phyloP scores from a whole-genome alignment of 208 protist genomes.

The Acanthamoeba culbertsoni region DNA sequence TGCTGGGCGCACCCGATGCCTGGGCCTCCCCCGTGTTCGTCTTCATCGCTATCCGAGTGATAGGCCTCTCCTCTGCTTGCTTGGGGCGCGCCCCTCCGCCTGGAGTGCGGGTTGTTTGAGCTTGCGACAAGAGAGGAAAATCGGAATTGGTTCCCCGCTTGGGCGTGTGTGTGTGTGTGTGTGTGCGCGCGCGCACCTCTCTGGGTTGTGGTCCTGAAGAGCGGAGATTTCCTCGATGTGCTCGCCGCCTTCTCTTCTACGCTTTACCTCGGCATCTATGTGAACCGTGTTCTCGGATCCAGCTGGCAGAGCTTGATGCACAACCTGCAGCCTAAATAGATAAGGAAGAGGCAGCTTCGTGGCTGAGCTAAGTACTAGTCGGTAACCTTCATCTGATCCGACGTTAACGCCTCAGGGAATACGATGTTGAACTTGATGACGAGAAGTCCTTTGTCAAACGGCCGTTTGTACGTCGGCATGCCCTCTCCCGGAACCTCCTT shows the following conservation, averaged over 20 bases:
- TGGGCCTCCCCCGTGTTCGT: not conserved
- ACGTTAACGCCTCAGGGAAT: conserved; percentile 6
- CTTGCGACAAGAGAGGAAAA: no score
- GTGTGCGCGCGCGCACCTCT: not conserved
- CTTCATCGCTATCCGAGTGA: not conserved
- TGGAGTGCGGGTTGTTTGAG: not conserved
- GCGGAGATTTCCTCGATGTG: not conserved
- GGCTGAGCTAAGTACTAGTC: no score
- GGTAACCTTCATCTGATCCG: no score
- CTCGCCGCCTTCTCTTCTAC: not conserved
- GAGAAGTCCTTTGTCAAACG: conserved; percentile 60
- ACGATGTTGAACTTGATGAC: conserved; percentile 52
- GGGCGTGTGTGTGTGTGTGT: not conserved
- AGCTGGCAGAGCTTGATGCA: not conserved
- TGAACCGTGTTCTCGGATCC: not conserved
- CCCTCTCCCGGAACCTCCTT: conserved; percentile 53
- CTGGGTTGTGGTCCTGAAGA: not conserved
- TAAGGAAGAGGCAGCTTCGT: not conserved
- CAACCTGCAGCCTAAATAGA: not conserved
- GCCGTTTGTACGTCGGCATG: conserved; percentile 59
- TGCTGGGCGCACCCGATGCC: not conserved
- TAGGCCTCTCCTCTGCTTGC: not conserved
- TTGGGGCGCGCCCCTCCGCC: not conserved
- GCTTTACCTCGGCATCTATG: not conserved
- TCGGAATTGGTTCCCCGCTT: no score